A percentile compares a stretch with the other conserved stretches of the same genome.
Evolutionary conservation across 495 filamentous ascomycete genomes (phyloP).

Genomic region (Aspergillus egyptiacus): DNA sequence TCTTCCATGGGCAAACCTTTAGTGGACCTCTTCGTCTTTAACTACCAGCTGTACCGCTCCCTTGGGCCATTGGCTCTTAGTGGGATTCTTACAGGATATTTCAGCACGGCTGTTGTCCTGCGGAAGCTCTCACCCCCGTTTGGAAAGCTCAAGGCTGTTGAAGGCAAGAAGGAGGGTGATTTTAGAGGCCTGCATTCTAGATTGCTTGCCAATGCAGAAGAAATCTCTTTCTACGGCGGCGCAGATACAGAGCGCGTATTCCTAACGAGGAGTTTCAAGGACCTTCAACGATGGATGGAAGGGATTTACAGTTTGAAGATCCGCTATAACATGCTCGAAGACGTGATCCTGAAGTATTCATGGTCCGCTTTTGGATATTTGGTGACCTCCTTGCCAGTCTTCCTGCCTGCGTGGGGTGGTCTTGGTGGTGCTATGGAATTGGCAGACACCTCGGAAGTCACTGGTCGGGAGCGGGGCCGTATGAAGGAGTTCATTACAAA

Average conservation of each 20-base stretch:
- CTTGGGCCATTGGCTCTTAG: constrained; percentile 83
- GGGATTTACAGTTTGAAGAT: constrained; percentile 94
- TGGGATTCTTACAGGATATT: constrained; percentile 85
- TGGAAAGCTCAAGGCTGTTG: constrained; percentile 90
- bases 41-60: constrained; percentile 90
- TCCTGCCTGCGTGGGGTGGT: constrained; percentile 92
- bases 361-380: constrained; percentile 98
- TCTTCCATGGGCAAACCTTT: constrained; percentile 95
- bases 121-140: constrained; percentile 88
- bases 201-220: constrained; percentile 93
- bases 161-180: constrained; percentile 88
- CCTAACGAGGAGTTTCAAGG: constrained; percentile 82
- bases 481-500: constrained; percentile 99
- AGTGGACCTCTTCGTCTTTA: constrained; percentile 93
- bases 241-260: constrained; percentile 88
- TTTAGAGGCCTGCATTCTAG: constrained; percentile 86
- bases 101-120: constrained; percentile 82
- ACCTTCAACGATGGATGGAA: constrained; percentile 92
- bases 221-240: constrained; percentile 97
- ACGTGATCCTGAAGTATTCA: constrained; percentile 95
- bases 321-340: constrained; percentile 97
- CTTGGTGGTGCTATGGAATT: constrained; percentile 65
- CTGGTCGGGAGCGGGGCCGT: constrained; percentile 66
- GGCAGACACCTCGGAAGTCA: constrained; percentile 33
- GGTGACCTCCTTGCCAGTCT: constrained; percentile 84